Evolutionary conservation across 2,329 filamentous ascomycete genomes (phyloP).

Genomic region (Alternaria triticimaculans): DNA sequence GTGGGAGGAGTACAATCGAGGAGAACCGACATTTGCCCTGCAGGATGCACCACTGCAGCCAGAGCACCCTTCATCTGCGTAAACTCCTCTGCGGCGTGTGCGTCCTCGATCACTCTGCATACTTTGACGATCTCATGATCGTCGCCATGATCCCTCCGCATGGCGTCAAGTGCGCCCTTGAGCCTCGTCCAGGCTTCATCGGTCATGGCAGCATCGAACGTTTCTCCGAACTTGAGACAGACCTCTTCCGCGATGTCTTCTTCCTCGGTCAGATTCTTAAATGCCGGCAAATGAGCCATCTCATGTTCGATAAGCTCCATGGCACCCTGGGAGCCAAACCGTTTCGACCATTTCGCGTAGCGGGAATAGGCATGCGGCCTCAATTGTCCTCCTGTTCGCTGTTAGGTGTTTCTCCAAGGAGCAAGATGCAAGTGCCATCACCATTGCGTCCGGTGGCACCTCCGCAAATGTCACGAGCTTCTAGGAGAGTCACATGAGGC

Average conservation of each 20-base stretch:
- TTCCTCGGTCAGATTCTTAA: conserved; percentile 9
- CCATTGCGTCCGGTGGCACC: conserved; percentile 18
- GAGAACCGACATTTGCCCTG: conserved; percentile 12
- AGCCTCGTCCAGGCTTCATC: conserved; percentile 19
- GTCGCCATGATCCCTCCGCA: conserved; percentile 15
- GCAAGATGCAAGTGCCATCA: not conserved
- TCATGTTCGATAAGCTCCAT: conserved; percentile 20
- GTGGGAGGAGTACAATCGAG: not conserved
- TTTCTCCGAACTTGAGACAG: conserved; percentile 19
- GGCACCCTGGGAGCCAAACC: conserved; percentile 14
- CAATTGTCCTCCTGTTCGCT: conserved; percentile 16
- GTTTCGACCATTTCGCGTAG: conserved; percentile 13
- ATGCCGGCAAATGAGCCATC: conserved; percentile 14
- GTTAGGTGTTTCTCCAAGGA: not conserved
- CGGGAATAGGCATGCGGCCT: conserved; percentile 19
- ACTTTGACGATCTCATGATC: conserved; percentile 11
- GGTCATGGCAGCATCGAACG: conserved; percentile 21
- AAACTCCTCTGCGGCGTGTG: conserved; percentile 6
- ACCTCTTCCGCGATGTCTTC: conserved; percentile 15
- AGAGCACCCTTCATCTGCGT: conserved; percentile 19
- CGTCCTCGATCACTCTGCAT: conserved; percentile 9
- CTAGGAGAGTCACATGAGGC: conserved; percentile 16
- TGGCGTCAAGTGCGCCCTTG: conserved; percentile 13
- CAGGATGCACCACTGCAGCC: conserved; percentile 11
- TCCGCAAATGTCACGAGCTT: conserved; percentile 18